Base-by-base conservation (phyloP, 257 asterid species). In the Verbascum thapsus region DNA sequence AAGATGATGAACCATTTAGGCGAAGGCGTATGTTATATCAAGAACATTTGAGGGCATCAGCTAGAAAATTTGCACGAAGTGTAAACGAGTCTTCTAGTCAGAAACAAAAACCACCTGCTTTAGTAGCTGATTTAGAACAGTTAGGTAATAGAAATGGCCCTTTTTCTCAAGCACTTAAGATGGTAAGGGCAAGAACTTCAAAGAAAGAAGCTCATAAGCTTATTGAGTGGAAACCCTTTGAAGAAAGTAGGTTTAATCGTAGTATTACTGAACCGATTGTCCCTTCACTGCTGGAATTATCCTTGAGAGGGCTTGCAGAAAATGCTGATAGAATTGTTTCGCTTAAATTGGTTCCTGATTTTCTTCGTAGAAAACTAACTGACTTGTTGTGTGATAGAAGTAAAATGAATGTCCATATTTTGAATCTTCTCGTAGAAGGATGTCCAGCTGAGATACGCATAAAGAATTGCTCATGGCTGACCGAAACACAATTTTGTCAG, bases 381-480 rank as follows among this genome's bases (percentile, higher is more conserved):
- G 79, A 85, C 45, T 22, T 68, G 55, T 56, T 90, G 68, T 87
- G 96, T 59, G 80, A 83, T 75, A 72, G 19, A 19, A 53, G 95
- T 44, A 78, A 67, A 69, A 90, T 90, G 82, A 74, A 73, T 34
- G 51, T 37, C 0, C 62, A 37, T 54, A 56, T 77, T 57, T 48
- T 90, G 69, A 60, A 79, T 39, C 85, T 85, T 65, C 77, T 90
- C 23, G 54, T 82, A 30, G 53, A 75, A 74, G 89, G 89, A 74
- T 70, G 79, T 57, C 95, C 98, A 56, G 79, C 84, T 32, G 86
- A 80, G 72, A 74, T 90, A 74, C 77, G 83, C 45, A n/a, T 90
- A 56, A 88, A 88, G 64, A 84, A 88, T 53, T 80, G 85, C 69
- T 76, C 95, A 10, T 88, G 92, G 92, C 70, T 90, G 42, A 78